Base-by-base conservation (phyloP, 352 stramenopile genomes). In the Sclerospora graminicola region DNA sequence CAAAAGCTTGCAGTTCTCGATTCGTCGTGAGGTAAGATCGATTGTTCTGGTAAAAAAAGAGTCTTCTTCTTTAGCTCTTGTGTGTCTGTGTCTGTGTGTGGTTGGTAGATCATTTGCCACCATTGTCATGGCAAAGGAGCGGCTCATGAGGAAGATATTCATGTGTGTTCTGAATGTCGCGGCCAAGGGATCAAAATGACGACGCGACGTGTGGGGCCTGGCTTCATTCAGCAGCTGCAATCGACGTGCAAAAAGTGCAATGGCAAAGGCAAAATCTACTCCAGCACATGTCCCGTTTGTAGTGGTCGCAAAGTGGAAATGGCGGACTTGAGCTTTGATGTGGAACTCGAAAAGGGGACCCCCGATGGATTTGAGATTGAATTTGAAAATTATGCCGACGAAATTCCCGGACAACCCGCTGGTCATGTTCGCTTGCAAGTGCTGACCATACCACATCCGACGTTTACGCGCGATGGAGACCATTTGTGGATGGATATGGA, bases 401-500 rank as follows among this genome's bases (percentile, higher is more conserved):
- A 97, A 54, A 50, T 74, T 24, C 82, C 90, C 2, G 92, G 83
- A 2, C 84, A 95, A 54, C 93, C 71, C 28, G 69, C 95, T 8
- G 95, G 95, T 32, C 86, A 98, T 66, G 58, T 98, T 35, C 81
- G 94, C 15, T 81, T 98, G 48, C 64, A 95, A 24, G 66, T 98
- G 29, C 48, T 84, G 18, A 95, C 96, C 16, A 56, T 76, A 34
- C 66, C 70, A 5, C 78, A 98, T 60, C 42, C 78, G 4, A 38
- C 88, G 4, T 98, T 96, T 57, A 82, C 94, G 14, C 82, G 95
- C 24, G 88, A 98, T 48, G 86, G 90, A 2, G 87, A 98, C 65
- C 59, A 98, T 48, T 72, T 98, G 31, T 96, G 95, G 68, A 95
- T 95, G 63, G 96, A 95, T 33, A 84, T 97, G 57, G 83, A 89